Conservation (phyloP, 768 basidiomycete species). For the Tulasnella sp. region DNA sequence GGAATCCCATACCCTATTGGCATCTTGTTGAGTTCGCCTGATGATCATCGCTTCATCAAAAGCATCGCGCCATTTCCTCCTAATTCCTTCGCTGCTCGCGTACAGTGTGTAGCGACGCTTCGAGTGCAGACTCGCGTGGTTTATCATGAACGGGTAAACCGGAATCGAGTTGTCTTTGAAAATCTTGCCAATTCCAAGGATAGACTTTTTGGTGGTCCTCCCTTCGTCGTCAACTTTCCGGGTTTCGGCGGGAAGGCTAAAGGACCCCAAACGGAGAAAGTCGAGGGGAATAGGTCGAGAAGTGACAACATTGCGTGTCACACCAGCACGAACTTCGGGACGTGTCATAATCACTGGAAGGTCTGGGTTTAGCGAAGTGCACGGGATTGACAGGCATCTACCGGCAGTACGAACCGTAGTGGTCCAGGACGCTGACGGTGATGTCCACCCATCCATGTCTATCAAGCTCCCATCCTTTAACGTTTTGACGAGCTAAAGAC, state of each 20-base stretch:
- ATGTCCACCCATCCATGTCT: constrained; percentile 62
- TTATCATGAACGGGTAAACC: constrained; percentile 70
- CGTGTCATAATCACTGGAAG: constrained; percentile 19
- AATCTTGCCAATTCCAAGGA: neutral
- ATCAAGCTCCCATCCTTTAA: constrained; percentile 53
- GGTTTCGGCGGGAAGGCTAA: constrained; percentile 50
- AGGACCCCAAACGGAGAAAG: constrained; percentile 64
- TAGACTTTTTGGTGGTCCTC: neutral
- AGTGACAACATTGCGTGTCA: constrained; percentile 44
- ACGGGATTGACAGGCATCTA: neutral
- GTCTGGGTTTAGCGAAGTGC: neutral
- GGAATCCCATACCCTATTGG: constrained; percentile 51
- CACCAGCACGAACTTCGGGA: neutral
- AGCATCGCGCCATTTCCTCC: constrained; percentile 56
- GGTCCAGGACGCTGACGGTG: constrained; percentile 61
- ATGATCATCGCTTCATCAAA: constrained; percentile 58
- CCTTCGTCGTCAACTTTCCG: constrained; percentile 42
- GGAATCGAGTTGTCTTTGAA: constrained; percentile 38
- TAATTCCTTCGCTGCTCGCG: constrained; percentile 46
- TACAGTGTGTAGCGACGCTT: constrained; percentile 66
- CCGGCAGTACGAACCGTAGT: constrained; percentile 48
- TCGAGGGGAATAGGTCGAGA: constrained; percentile 72
- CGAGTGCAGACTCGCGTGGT: constrained; percentile 52
- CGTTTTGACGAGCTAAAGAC: constrained; percentile 50
- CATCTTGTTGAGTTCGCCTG: constrained; percentile 56